These are phyloP conservation scores for Leishmania tarentolae DNA, from an alignment of 208 protist genomes.

Conservation along the genomic window DNA sequence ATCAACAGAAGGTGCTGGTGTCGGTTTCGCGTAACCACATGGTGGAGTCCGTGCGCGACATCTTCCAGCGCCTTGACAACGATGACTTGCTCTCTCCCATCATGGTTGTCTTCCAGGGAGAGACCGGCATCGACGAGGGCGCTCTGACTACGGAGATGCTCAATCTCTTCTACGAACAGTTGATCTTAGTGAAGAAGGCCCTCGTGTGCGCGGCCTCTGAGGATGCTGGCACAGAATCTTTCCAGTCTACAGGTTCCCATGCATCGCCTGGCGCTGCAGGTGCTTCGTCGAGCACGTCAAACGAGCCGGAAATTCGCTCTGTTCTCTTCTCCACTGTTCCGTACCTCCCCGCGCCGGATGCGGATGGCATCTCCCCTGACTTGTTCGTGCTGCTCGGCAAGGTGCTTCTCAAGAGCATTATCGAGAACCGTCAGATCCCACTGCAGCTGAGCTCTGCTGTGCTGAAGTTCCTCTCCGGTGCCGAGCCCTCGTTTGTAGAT, in stretches of 20 bases:
- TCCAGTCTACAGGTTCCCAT: too few species aligned
- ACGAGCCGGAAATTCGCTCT: not conserved
- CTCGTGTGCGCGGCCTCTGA: constrained; percentile 47
- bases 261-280: not conserved
- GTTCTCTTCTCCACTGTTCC: constrained; percentile 28
- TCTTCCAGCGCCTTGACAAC: constrained; percentile 46
- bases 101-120: constrained; percentile 78
- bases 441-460: constrained; percentile 63
- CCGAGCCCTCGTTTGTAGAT: constrained; percentile 46
- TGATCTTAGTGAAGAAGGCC: constrained; percentile 44
- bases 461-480: constrained; percentile 63
- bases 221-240: not conserved
- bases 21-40: constrained; percentile 66
- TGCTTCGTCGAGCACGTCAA: not conserved
- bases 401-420: constrained; percentile 66
- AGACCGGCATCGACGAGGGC: constrained; percentile 72
- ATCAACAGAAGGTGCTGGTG: constrained; percentile 47
- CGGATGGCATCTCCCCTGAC: constrained; percentile 29
- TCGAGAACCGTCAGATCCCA: constrained; percentile 59
- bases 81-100: constrained; percentile 50
- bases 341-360: constrained; percentile 51
- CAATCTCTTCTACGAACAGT: constrained; percentile 69
- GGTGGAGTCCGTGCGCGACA: constrained; percentile 64
- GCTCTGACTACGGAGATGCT: constrained; percentile 77
- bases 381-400: constrained; percentile 61